Conservation (phyloP, 257 asterid genomes). For the Solanum boliviense region DNA sequence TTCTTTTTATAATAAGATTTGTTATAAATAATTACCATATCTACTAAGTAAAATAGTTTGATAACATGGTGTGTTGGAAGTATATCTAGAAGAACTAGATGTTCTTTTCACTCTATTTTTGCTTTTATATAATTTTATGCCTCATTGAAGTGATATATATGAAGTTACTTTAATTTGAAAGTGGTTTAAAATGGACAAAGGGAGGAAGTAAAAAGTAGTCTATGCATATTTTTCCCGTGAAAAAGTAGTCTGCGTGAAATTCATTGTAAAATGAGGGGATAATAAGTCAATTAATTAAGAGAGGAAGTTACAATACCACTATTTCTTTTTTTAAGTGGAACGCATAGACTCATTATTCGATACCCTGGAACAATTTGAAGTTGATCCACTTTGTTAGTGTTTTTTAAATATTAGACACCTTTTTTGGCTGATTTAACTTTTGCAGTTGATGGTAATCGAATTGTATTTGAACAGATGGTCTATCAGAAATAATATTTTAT, state of each 20-base stretch:
- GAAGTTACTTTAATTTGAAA: no score
- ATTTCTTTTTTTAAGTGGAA: conserved; percentile 12
- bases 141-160: no score
- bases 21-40: not conserved
- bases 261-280: not conserved
- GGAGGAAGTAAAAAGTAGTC: conserved; percentile 7
- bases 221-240: not conserved
- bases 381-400: not conserved
- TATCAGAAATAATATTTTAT: no score
- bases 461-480: not conserved
- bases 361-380: not conserved
- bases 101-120: no score
- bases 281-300: no score
- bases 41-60: not conserved
- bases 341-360: not conserved
- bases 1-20: not conserved
- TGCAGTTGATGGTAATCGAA: conserved; percentile 20
- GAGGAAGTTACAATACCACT: not conserved
- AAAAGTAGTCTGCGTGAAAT: not conserved
- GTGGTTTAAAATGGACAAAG: conserved; percentile 2
- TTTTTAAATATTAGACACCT: not conserved
- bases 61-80: not conserved
- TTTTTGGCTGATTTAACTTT: not conserved
- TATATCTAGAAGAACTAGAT: not conserved
- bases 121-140: no score